Evolutionary conservation across 306 rosid genomes (phyloP), one percentile per base, ranked within the genome.

Genomic region (Dryas octopetala): DNA sequence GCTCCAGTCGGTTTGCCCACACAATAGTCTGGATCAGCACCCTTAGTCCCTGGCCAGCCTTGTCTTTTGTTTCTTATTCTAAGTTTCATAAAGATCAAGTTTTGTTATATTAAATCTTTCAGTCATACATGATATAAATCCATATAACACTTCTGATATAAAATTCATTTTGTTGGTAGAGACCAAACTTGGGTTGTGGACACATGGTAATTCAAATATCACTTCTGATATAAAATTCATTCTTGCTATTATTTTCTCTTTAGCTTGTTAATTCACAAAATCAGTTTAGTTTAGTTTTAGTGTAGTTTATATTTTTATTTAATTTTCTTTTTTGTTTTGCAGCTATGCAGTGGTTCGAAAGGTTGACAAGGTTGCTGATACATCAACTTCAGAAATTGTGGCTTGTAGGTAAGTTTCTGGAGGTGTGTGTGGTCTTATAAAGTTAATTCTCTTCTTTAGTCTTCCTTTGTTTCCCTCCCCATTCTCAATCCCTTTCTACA

Each of bases 261-360:
- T 72, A 60, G 46, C 15, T 11, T 57, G 19, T 58, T 62, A 55
- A 23, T 54, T 82, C 66, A 32, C 63, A 12, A 70, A 17, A 48
- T 78, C 19, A 81, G 13, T 70, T 68, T 70, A 3, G 32, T 43
- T 13, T 12, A 32, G 38, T 32, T 32, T 32, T 32, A 32, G 38
- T 32, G 2, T 32, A 32, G 38, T 32, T 32, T 32, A 32, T 32
- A 32, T 15, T 52, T 0, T 17, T 10, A 3, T 14, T 45, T 46
- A 45, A 68, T 54, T 44, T 26, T 6, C 15, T n/a, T 9, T 2
- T 45, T 80, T 78, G 63, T 87, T 38, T 55, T 80, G 76, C 97
- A 94, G 98, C 85, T 81, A 81, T 83, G 93, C 90, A 49, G 89
- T 90, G 69, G 77, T 94, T 80, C 85, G 91, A 70, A 91, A 88